phyloP scores from a whole-genome alignment of 2,329 filamentous ascomycete species.

The Samsoniella hepiali region DNA sequence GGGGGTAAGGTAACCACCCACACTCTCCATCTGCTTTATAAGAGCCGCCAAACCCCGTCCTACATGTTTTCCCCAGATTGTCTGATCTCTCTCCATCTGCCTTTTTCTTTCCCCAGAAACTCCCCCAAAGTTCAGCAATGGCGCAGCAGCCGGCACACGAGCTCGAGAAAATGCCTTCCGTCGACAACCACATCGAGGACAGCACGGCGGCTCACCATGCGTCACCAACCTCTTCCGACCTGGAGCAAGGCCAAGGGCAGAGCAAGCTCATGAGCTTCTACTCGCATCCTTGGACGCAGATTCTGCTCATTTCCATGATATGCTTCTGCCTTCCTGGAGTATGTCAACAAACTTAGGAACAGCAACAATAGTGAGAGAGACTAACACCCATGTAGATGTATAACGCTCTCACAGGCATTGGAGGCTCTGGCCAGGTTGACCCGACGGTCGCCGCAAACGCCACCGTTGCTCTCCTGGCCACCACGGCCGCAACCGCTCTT shows the following conservation, averaged over 20 bases:
- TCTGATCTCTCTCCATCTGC: not conserved
- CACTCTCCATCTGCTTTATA: not conserved
- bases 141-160: constrained; percentile 30
- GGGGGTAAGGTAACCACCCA: too few species aligned
- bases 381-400: constrained; percentile 38
- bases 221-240: not conserved
- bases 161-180: constrained; percentile 23
- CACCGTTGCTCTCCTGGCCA: constrained; percentile 41
- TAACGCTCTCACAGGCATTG: constrained; percentile 44
- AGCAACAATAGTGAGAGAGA: not conserved
- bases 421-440: constrained; percentile 45
- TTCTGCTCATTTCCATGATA: constrained; percentile 46
- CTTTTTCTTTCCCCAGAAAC: constrained; percentile 7
- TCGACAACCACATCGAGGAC: constrained; percentile 16
- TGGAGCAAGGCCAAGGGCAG: constrained; percentile 17
- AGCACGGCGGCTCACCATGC: not conserved
- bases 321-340: constrained; percentile 47
- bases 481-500: constrained; percentile 41
- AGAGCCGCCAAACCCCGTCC: not conserved
- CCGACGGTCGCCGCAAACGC: constrained; percentile 44
- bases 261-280: constrained; percentile 32
- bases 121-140: constrained; percentile 8
- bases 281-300: constrained; percentile 46
- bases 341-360: constrained; percentile 23
- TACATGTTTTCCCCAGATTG: constrained; percentile 7